Percentiles rank a stretch among this genome's conserved stretches.
phyloP scores from a whole-genome alignment of 164 flowering plant species.

The Euptelea pleiosperma region DNA sequence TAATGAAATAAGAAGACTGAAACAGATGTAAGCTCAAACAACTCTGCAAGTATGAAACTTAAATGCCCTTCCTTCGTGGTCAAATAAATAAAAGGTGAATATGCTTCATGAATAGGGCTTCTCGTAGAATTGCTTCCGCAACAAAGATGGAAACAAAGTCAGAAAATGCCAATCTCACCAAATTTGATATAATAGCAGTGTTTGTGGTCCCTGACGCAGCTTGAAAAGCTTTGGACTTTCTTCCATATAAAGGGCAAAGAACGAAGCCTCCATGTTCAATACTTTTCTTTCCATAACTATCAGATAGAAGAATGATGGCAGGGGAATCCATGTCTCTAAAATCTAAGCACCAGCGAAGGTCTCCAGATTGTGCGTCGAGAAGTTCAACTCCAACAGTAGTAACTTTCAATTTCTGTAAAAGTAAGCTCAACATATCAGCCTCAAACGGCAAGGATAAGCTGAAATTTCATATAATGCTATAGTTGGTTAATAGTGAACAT shows the following conservation, averaged over 20 bases:
- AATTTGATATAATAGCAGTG: conserved; percentile 62
- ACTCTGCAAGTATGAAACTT: neutral
- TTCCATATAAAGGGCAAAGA: conserved; percentile 93
- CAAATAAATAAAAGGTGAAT: neutral
- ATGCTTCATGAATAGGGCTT: neutral
- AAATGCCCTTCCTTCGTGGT: too few relatives aligned
- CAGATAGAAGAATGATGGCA: conserved; percentile 69
- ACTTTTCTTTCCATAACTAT: conserved; percentile 70
- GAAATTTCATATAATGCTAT: neutral
- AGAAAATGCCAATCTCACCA: conserved; percentile 52
- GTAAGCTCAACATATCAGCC: neutral
- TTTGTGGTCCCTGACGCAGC: conserved; percentile 84
- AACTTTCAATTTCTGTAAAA: conserved; percentile 75
- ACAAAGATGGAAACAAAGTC: neutral
- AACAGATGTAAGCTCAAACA: too few relatives aligned
- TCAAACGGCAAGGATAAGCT: neutral
- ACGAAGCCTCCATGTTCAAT: conserved; percentile 78
- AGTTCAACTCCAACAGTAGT: conserved; percentile 89
- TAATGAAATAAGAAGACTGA: conserved; percentile 8
- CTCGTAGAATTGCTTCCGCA: neutral
- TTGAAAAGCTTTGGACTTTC: conserved; percentile 93
- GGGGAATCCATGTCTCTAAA: conserved; percentile 98
- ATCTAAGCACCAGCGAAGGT: conserved; percentile 92
- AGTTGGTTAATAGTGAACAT: neutral
- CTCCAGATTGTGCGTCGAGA: conserved; percentile 70